Evolutionary conservation across 192 early-diverging fungal species (phyloP).

Genomic region (Backusella macrospora): DNA sequence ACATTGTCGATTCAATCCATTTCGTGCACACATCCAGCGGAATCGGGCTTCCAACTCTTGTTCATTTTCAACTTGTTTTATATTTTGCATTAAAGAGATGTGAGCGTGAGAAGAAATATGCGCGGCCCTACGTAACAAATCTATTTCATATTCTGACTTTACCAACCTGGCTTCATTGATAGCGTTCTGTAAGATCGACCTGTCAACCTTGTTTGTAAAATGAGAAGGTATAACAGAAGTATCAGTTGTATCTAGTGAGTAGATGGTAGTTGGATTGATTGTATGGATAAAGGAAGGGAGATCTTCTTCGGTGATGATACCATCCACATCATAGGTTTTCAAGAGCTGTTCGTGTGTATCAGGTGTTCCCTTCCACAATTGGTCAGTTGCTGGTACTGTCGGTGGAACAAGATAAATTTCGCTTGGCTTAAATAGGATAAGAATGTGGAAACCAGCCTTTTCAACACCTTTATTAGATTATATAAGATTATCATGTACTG

Average conservation of each 20-base stretch:
- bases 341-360: slow-evolving; percentile 60
- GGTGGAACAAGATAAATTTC: slow-evolving; percentile 72
- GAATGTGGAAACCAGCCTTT: slow-evolving; percentile 74
- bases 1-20: slow-evolving; percentile 72
- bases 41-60: slow-evolving; percentile 78
- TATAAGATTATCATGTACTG: slow-evolving; percentile 6
- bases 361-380: slow-evolving; percentile 84
- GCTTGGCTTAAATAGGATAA: slow-evolving; percentile 68
- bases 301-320: slow-evolving; percentile 64
- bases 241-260: slow-evolving; percentile 53
- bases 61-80: slow-evolving; percentile 67
- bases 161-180: slow-evolving; percentile 78
- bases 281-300: slow-evolving; percentile 50
- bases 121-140: slow-evolving; percentile 73
- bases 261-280: slow-evolving; percentile 53
- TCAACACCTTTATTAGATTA: slow-evolving; percentile 48
- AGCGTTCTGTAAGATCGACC: slow-evolving; percentile 45
- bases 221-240: slow-evolving; percentile 32
- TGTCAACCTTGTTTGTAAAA: slow-evolving; percentile 22
- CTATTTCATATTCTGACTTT: slow-evolving; percentile 79
- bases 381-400: slow-evolving; percentile 64
- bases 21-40: slow-evolving; percentile 66
- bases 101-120: slow-evolving; percentile 79
- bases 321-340: slow-evolving; percentile 67
- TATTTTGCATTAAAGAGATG: slow-evolving; percentile 72